Percentiles rank a stretch among this genome's conserved stretches.
Conservation (phyloP, 495 filamentous ascomycete genomes). For the Aspergillus mulundensis region DNA sequence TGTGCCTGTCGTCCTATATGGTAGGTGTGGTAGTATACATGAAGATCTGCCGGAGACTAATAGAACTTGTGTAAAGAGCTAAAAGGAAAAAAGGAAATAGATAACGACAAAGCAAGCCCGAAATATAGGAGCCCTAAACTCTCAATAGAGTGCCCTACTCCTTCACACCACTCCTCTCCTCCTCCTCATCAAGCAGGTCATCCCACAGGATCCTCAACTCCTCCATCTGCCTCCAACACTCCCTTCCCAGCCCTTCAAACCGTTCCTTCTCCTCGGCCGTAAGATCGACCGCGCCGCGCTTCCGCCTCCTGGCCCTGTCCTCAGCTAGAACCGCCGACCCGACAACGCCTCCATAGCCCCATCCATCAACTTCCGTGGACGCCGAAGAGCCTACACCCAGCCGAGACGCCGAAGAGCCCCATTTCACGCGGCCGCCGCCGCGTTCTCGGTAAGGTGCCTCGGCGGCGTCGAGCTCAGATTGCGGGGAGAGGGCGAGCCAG, state of each 20-base stretch:
- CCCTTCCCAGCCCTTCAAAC: conserved; percentile 71
- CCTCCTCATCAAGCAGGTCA: conserved; percentile 45
- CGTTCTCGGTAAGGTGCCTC: conserved; percentile 41
- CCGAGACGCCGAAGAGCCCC: conserved; percentile 67
- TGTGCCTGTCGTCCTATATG: not conserved
- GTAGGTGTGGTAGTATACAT: not conserved
- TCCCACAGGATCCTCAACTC: conserved; percentile 77
- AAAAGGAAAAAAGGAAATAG: not conserved
- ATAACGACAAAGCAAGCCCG: not conserved
- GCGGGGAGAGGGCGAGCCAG: conserved; percentile 72
- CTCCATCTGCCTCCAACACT: conserved; percentile 84
- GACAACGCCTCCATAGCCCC: conserved; percentile 73
- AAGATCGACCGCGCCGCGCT: conserved; percentile 51
- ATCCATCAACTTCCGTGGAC: conserved; percentile 77
- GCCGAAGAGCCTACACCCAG: conserved; percentile 55
- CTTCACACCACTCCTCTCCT: conserved; percentile 13
- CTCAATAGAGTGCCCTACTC: not conserved
- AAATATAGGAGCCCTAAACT: not conserved
- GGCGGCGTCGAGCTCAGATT: conserved; percentile 58
- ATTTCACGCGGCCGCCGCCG: conserved; percentile 66
- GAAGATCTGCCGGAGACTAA: not conserved
- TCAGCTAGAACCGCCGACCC: conserved; percentile 44
- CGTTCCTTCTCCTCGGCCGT: conserved; percentile 60
- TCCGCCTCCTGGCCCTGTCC: conserved; percentile 50
- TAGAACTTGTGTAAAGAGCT: not conserved